Conservation (phyloP, 78 protist species). For the Mastigamoeba balamuthi region DNA sequence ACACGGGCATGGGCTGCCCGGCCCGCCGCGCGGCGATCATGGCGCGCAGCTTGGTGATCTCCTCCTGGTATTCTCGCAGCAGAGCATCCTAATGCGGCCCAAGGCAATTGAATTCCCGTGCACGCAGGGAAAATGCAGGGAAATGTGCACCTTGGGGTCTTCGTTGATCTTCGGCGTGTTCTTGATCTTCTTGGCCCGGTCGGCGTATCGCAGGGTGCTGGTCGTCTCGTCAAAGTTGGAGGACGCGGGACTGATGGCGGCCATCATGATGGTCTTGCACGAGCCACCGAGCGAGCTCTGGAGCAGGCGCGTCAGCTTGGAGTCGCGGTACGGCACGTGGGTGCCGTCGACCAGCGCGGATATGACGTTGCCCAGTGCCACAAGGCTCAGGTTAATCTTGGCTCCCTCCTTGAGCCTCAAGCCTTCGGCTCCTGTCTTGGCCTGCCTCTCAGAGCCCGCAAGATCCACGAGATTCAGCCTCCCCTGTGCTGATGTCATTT, state of each 20-base stretch:
- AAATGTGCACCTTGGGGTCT: slow-evolving; percentile 85
- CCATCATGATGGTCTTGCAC: slow-evolving; percentile 84
- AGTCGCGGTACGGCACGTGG: slow-evolving; percentile 87
- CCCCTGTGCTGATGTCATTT: no score
- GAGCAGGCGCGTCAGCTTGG: slow-evolving; percentile 88
- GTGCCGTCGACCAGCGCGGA: slow-evolving; percentile 64
- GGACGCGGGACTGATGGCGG: slow-evolving; percentile 56
- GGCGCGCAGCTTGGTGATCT: no score
- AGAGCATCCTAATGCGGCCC: no score
- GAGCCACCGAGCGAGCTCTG: slow-evolving; percentile 94
- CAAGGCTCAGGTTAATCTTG: slow-evolving; percentile 64
- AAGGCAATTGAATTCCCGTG: no score
- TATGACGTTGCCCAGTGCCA: slow-evolving; percentile 73
- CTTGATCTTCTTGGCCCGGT: slow-evolving; percentile 67
- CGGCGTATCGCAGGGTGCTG: no score
- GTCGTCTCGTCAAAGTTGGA: slow-evolving; percentile 71
- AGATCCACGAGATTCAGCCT: slow-evolving; percentile 71
- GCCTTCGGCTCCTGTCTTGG: slow-evolving; percentile 7
- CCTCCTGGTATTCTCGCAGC: no score
- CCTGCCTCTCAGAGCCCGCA: slow-evolving; percentile 76
- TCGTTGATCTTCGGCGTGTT: slow-evolving; percentile 75
- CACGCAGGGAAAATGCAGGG: no score
- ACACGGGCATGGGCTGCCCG: no score
- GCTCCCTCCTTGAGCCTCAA: slow-evolving; percentile 61
- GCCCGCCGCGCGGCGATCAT: no score